Evolutionary conservation across 2,329 filamentous ascomycete genomes (phyloP), one percentile per base, ranked within the genome.

Genomic region (Dactylellina sp.): DNA sequence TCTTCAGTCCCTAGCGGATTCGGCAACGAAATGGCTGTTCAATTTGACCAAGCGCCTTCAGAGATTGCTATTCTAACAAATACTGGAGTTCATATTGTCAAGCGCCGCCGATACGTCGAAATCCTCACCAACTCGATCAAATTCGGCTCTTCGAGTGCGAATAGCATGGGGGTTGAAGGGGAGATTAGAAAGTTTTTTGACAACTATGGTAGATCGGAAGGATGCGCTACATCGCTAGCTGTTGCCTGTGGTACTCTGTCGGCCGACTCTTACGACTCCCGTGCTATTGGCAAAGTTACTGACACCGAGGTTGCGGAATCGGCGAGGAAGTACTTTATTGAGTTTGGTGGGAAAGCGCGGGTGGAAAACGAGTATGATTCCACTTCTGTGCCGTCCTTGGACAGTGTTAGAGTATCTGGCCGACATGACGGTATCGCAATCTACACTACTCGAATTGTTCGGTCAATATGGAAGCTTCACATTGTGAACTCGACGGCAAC

Each of bases 21-120:
- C 78, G 93, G 94, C 9, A 99, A 99, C 78, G 95, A 99, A 82
- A 84, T 98, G 64, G 92, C 95, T 0, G 90, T 96, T n/a, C 96
- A 99, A 78, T 99, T 95, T 78, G 95, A 99, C 79, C 86, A 91
- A 71, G 84, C 89, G 0, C 86, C 90, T 0, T 88, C 90, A 56
- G 94, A 99, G 79, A 89, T 98, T 76, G 95, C 94, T 0, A 88
- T 99, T 50, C 85, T 99, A 61, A 98, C 95, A 32, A 96, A 95
- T 78, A 92, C 88, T 12, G 95, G 95, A 1, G 88, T 99, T 60
- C 92, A 97, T 78, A 86, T 96, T 6, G 87, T 98, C 61, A 89
- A 92, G 62, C 86, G 95, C 55, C 87, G 92, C 78, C 86, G 95
- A 62, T 85, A 98, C 3, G 93, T 98, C 0, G 95, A 99, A 79